Base-by-base conservation (phyloP, 2,329 filamentous ascomycete species). In the Fusarium xylarioides region DNA sequence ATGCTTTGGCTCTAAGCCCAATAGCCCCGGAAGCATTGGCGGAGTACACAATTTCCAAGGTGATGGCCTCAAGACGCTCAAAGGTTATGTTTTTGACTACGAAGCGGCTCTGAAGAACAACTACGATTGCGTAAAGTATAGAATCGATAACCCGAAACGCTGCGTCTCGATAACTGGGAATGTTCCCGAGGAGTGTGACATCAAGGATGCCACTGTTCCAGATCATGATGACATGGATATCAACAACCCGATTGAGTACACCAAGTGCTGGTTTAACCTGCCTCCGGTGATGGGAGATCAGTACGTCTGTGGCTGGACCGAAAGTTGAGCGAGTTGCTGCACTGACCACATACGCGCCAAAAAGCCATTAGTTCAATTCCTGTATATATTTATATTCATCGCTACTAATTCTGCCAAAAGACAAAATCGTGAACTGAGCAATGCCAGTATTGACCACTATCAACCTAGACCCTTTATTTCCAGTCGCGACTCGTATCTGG, bases 321-420 rank as follows among this genome's bases (percentile, higher is more conserved):
- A 43, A 5, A 9, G n/a, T 1, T 5, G 1, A n/a, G 14, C 21
- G 14, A n/a, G 6, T 14, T 15, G 0, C 4, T 10, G 38, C 12
- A 9, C 7, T 15, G 12, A 26, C 26, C 6, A 26, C 26, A 6
- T 26, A 4, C 26, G 4, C 6, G 6, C 26, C 26, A 26, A 6
- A 26, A 26, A 6, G 6, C 26, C 4, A 4, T 26, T 21, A 7
- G 0, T 38, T 38, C 19, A 1, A 38, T 14, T 40, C 37, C 7
- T 14, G 19, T 21, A 21, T 40, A 21, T n/a, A n/a, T n/a, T n/a
- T n/a, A n/a, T n/a, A n/a, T n/a, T n/a, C n/a, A n/a, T n/a, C n/a
- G n/a, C n/a, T n/a, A n/a, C n/a, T n/a, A n/a, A n/a, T n/a, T n/a
- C n/a, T n/a, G n/a, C n/a, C n/a, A n/a, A n/a, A n/a, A n/a, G n/a